Evolutionary conservation across 169 alveolate genomes (phyloP).

Genomic region (Miamiensis avidus): DNA sequence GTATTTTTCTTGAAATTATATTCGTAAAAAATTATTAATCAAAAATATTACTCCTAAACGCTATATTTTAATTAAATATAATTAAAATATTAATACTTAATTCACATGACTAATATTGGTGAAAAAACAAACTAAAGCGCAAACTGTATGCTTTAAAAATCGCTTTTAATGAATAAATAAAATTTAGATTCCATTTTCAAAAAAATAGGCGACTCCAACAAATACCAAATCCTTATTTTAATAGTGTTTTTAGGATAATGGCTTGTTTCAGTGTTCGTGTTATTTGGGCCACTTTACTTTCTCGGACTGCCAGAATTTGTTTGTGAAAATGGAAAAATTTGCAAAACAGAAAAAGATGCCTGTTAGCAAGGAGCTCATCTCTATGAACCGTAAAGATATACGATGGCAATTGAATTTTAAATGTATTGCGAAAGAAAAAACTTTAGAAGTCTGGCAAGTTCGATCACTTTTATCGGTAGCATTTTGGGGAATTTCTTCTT

Average conservation of each 20-base stretch:
- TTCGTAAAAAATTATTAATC: background rate
- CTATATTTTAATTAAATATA: no score
- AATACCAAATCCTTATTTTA: background rate
- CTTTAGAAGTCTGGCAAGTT: constrained; percentile 16
- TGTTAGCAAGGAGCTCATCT: background rate
- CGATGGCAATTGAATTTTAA: background rate
- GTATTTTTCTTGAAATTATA: background rate
- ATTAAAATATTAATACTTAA: no score
- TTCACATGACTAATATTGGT: no score
- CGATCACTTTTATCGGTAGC: background rate
- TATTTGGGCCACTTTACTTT: background rate
- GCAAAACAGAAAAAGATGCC: background rate
- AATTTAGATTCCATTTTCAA: background rate
- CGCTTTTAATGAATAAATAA: no score
- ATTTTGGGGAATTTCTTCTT: background rate
- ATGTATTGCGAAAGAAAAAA: background rate
- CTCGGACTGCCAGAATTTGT: background rate
- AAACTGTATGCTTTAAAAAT: no score
- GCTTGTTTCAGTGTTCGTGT: background rate
- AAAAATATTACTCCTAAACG: no score
- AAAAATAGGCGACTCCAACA: background rate
- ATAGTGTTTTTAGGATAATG: background rate
- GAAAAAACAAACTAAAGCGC: no score
- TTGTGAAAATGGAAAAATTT: background rate
- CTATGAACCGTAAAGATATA: no score